Base-by-base conservation (phyloP, 257 asterid genomes). In the Thymus quinquecostatus region DNA sequence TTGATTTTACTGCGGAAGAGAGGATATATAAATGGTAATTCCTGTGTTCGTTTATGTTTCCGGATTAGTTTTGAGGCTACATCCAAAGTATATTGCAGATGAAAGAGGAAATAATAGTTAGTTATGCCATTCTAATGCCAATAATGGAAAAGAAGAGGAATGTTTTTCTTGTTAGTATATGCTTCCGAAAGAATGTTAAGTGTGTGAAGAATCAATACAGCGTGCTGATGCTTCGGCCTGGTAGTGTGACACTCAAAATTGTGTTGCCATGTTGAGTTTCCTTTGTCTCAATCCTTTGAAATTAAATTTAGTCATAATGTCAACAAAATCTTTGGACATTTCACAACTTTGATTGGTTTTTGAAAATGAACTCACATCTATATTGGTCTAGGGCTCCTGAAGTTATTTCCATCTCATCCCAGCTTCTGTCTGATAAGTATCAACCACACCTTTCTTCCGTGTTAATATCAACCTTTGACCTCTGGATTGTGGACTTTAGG, bases 1-100 rank as follows among this genome's bases (percentile, higher is more conserved):
- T 94, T 74, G 97, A 94, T 82, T 94, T 94, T 66, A 78, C 93
- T 1, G 78, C 88, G 1, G 99, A 91, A 79, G 99, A 91, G 76
- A 88, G 95, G 61, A 94, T 94, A 70, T 91, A 94, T 78, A 91
- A 91, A 74, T 94, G 99, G 99, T 94, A 82, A 72, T 64, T 64
- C 57, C 27, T 34, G 4, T 64, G 9, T 38, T 68, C 32, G 8
- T 68, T 38, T 50, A 41, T 58, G 73, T 38, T 66, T 53, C 44
- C 10, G 70, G 34, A 59, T 3, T 75, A n/a, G 45, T 49, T 71
- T 72, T 27, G 54, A 51, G 49, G 55, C 57, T 10, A 45, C 14
- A 27, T 69, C 45, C 60, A 30, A 27, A 36, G 60, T 68, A 56
- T 14, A 45, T 4, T 68, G 8, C 6, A n/a, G 60, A 49, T 8